Evolutionary conservation across 1,139 yeast species (phyloP).

Genomic region (Suhomyces maxii): DNA sequence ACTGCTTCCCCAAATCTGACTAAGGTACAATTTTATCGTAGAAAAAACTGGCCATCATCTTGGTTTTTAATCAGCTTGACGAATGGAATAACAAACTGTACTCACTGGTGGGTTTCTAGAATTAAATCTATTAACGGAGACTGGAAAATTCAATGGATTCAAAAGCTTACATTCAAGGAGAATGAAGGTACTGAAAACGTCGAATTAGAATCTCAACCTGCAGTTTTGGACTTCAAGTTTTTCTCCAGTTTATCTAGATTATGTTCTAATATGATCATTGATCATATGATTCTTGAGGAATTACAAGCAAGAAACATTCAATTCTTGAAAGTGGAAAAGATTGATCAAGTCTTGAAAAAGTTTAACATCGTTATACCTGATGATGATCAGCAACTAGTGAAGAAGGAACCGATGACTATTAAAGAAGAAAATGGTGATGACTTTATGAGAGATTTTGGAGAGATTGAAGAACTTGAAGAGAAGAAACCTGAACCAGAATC

Average conservation of each 20-base stretch:
- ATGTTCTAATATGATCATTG: conserved; percentile 60
- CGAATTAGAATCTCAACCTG: conserved; percentile 15
- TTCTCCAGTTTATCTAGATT: conserved; percentile 50
- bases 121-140: conserved; percentile 60
- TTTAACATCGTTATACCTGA: conserved; percentile 6
- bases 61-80: conserved; percentile 62
- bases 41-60: conserved; percentile 70
- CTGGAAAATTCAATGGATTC: conserved; percentile 61
- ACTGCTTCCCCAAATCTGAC: conserved; percentile 12
- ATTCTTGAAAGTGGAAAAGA: conserved; percentile 28
- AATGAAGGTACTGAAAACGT: conserved; percentile 14
- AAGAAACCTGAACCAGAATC: neutral
- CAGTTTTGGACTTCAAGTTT: conserved; percentile 45
- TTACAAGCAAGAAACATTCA: conserved; percentile 43
- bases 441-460: neutral
- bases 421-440: neutral
- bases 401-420: neutral
- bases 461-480: neutral
- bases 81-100: conserved; percentile 45
- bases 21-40: conserved; percentile 53
- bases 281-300: conserved; percentile 65
- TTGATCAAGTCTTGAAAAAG: conserved; percentile 10
- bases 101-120: conserved; percentile 66
- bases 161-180: conserved; percentile 21
- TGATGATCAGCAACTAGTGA: neutral